Evolutionary conservation across 2,329 filamentous ascomycete genomes (phyloP).

Genomic region (Catunica adiposa): DNA sequence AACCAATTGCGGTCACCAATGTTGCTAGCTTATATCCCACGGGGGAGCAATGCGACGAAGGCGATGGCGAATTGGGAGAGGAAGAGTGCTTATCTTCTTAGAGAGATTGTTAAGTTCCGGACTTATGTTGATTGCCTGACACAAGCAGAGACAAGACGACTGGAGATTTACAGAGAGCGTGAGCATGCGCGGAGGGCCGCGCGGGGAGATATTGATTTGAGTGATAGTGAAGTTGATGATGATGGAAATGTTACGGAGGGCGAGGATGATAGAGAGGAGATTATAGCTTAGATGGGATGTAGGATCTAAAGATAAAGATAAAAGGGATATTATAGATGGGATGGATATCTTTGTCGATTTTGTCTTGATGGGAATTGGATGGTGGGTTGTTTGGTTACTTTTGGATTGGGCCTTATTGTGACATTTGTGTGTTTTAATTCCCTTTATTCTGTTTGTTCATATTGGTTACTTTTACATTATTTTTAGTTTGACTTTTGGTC

Average conservation of each 20-base stretch:
- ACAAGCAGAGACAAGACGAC: constrained; percentile 51
- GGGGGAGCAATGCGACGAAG: constrained; percentile 62
- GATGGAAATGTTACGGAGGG: background rate
- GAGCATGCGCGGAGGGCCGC: constrained; percentile 21
- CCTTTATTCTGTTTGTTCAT: background rate
- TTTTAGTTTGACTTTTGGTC: background rate
- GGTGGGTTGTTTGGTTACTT: background rate
- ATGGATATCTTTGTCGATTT: background rate
- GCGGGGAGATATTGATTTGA: constrained; percentile 15
- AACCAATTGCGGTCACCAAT: constrained; percentile 78
- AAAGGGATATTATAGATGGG: background rate
- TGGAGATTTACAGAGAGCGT: constrained; percentile 51
- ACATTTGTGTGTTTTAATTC: background rate
- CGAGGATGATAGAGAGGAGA: background rate
- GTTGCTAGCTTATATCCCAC: constrained; percentile 74
- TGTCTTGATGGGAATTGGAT: background rate
- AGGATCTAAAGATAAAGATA: background rate
- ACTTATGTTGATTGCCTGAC: constrained; percentile 83
- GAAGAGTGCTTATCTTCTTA: constrained; percentile 78
- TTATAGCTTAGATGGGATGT: background rate
- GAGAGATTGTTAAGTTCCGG: constrained; percentile 91
- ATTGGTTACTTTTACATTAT: background rate
- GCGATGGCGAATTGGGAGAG: constrained; percentile 96
- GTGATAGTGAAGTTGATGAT: constrained; percentile 7
- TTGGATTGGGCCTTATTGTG: constrained; percentile 1